Evolutionary conservation across 2,329 filamentous ascomycete species (phyloP), one percentile per base, ranked within the genome.

Genomic region (Parascedosporium putredinis): DNA sequence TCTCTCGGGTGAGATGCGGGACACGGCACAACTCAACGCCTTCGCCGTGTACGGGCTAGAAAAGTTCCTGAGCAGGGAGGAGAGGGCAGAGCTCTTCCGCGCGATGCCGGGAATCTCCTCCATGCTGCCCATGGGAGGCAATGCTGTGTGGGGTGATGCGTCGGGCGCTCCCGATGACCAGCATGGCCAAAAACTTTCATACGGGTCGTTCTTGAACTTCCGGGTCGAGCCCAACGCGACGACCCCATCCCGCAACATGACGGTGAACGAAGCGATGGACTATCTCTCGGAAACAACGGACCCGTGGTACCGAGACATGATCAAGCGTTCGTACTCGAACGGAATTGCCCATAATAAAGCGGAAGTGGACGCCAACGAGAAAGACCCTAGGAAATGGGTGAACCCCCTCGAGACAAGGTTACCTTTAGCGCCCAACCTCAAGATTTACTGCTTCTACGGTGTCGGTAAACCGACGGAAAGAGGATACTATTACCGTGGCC

Each of bases 401-500:
- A 98, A 98, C 61, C 93, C 93, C 0, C 78, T 97, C 1, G 91
- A 97, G 64, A 86, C 88, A 0, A 79, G 91, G 2, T 73, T 97
- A 0, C 93, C 93, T 0, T 74, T 88, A 18, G 91, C 93, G 1
- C 91, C 93, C 0, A 87, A 81, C 60, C 72, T 98, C 60, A 96
- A 95, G 64, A 88, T 98, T 10, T 97, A 90, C 68, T 97, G 93
- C 68, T 97, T 98, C 71, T 97, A 98, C 62, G 93, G 86, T 18
- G 81, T 95, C 3, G 91, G 91, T 2, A 98, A 97, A 64, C 84
- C 87, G 3, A 97, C 91, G 0, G 91, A 98, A 66, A 80, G 91
- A 50, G 83, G 83, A 14, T 98, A 97, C 64, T 98, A 86, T 64
- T 98, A 98, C 67, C 83, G 85, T 27, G 62, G 72, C 1, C 73